Base-by-base conservation (phyloP, 257 asterid genomes). In the Mentha longifolia region DNA sequence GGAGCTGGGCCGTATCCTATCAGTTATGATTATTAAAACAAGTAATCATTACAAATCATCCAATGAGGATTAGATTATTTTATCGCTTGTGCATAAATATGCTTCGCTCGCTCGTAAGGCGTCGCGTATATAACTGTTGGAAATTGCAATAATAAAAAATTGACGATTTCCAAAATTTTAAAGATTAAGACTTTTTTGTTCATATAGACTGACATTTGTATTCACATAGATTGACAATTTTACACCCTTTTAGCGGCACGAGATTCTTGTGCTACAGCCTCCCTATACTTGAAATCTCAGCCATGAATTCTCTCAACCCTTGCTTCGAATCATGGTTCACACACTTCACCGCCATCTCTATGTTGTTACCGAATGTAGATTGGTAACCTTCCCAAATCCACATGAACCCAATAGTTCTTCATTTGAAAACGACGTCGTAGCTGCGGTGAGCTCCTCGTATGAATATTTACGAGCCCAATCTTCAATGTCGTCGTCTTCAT, bases 401-500 rank as follows among this genome's bases (percentile, higher is more conserved):
- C 97, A 95, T 0, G 85, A 64, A 3, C 97, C 97, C 6, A 91
- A 77, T 39, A 91, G 46, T 61, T 79, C 86, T 6, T 84, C 86
- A 9, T 49, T 58, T 1, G 85, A 87, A 46, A 91, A 88, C 13
- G 81, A 86, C 33, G 85, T 76, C 0, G 97, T 88, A 20, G 92
- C 96, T 22, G 47, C 55, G 41, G 61, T 72, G 6, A 91, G 87
- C 76, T 91, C 96, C 59, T 82, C 89, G 5, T 85, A 85, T 0
- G 97, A 88, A 67, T 82, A 86, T 54, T 93, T 79, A 61, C 87
- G 97, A 41, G 97, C 96, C 97, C 96, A 91, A 75, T 91, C 97
- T 77, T 91, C 97, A 28, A 88, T 79, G 9, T 63, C 85, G 51
- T 86, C 92, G 9, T 85, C 90, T 7, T 86, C 94, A 56, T 80